These are phyloP conservation scores for Geotrichum cucujoidarum DNA, from an alignment of 1,139 yeast species.

Conservation along the genomic window DNA sequence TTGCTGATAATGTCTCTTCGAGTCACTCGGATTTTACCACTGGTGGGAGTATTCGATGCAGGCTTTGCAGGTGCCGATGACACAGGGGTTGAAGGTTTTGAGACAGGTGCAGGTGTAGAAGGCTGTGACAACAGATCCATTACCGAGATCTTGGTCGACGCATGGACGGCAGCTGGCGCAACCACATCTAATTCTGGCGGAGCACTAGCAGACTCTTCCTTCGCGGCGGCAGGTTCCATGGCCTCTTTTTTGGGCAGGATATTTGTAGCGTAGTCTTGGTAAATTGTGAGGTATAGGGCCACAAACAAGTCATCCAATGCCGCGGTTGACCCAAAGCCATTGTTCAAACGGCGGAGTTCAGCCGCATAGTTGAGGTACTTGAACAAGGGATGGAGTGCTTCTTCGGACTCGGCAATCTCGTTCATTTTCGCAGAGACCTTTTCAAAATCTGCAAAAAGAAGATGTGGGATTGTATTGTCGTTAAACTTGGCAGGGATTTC, in stretches of 20 bases:
- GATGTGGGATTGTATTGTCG: constrained; percentile 48
- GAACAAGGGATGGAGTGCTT: constrained; percentile 22
- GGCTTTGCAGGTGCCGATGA: constrained; percentile 13
- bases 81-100: constrained; percentile 18
- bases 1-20: constrained; percentile 39
- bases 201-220: not conserved
- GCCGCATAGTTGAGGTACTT: constrained; percentile 46
- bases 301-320: constrained; percentile 70
- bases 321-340: constrained; percentile 79
- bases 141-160: constrained; percentile 24
- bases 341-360: constrained; percentile 67
- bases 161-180: constrained; percentile 10
- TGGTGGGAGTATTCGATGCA: not conserved
- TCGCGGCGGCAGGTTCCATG: not conserved
- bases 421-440: constrained; percentile 25
- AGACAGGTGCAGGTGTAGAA: constrained; percentile 10
- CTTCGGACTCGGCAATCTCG: constrained; percentile 24
- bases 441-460: constrained; percentile 45
- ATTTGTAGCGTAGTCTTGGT: constrained; percentile 20
- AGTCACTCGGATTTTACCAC: constrained; percentile 30
- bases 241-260: constrained; percentile 4
- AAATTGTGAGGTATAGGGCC: constrained; percentile 54
- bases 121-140: constrained; percentile 24
- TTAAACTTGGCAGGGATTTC: constrained; percentile 48
- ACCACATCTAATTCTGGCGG: too few species aligned